These are phyloP conservation scores for Lecanosticta acicola DNA, from an alignment of 2,329 filamentous ascomycete species.

Conservation along the genomic window DNA sequence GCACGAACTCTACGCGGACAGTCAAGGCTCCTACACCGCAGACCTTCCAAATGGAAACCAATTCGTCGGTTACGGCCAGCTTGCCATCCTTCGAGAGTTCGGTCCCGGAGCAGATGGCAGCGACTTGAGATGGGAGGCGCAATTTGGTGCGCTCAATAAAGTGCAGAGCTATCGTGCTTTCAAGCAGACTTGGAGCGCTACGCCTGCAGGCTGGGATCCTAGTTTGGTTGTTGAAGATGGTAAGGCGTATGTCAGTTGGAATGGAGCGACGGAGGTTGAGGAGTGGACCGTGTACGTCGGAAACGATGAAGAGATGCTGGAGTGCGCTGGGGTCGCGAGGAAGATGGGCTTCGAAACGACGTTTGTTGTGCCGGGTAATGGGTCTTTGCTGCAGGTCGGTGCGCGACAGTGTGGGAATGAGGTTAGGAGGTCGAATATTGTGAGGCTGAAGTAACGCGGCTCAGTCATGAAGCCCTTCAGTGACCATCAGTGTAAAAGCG, in stretches of 20 bases:
- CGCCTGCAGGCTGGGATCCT: constrained; percentile 8
- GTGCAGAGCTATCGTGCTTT: constrained; percentile 22
- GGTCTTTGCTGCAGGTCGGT: constrained; percentile 17
- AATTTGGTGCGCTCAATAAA: constrained; percentile 10
- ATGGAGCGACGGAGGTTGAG: constrained; percentile 28
- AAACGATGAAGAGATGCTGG: constrained; percentile 1
- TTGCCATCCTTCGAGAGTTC: constrained; percentile 21
- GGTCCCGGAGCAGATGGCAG: constrained; percentile 6
- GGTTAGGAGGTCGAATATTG: constrained; percentile 7
- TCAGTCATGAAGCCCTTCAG: too few species aligned
- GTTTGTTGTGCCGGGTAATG: constrained; percentile 12
- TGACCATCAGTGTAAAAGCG: too few species aligned
- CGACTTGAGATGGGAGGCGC: constrained; percentile 16
- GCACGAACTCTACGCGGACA: constrained; percentile 11
- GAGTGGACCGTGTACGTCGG: constrained; percentile 23
- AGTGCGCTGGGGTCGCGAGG: constrained; percentile 2
- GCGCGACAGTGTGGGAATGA: constrained; percentile 44
- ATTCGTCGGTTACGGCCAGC: constrained; percentile 19
- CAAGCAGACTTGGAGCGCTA: constrained; percentile 23
- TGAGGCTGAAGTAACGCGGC: too few species aligned
- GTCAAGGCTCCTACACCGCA: constrained; percentile 20
- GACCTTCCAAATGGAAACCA: constrained; percentile 17
- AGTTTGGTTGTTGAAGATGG: constrained; percentile 6
- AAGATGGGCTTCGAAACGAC: constrained; percentile 22
- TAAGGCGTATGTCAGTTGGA: constrained; percentile 25